phyloP scores from a whole-genome alignment of 352 stramenopile genomes.

The Chrysophaeum taylorii region DNA sequence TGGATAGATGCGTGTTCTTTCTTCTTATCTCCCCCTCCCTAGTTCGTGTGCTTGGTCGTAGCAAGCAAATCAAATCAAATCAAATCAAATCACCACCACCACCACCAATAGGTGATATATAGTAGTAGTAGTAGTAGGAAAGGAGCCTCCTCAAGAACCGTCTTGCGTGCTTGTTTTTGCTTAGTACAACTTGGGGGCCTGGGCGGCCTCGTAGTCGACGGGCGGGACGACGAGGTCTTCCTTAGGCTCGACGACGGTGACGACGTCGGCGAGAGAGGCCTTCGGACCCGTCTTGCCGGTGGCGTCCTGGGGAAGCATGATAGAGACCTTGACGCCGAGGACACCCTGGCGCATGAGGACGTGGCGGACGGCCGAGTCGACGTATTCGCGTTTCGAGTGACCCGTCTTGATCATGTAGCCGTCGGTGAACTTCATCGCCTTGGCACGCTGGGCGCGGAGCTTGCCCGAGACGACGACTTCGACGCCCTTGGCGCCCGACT shows the following conservation, averaged over 20 bases:
- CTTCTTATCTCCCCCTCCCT: too few relatives aligned
- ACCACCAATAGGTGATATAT: too few relatives aligned
- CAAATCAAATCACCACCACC: too few relatives aligned
- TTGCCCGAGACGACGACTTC: conserved; percentile 99
- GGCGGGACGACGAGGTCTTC: too few relatives aligned
- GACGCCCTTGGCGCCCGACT: conserved; percentile 94
- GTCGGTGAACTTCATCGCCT: conserved; percentile 99
- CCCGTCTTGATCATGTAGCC: conserved; percentile 99
- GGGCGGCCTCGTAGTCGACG: too few relatives aligned
- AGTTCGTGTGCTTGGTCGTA: too few relatives aligned
- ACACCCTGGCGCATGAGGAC: conserved; percentile 98
- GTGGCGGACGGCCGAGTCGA: conserved; percentile 94
- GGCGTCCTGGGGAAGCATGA: conserved; percentile 97
- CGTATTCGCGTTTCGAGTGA: conserved; percentile 94
- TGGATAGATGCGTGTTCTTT: too few relatives aligned
- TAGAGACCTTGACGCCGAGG: conserved; percentile 96
- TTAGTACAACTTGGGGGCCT: too few relatives aligned
- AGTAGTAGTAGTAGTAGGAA: too few relatives aligned
- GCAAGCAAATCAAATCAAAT: too few relatives aligned
- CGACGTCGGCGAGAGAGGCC: conserved; percentile 92
- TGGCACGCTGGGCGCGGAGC: conserved; percentile 96
- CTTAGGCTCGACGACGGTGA: conserved; percentile 98
- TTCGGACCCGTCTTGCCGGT: conserved; percentile 92
- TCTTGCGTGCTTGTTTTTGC: too few relatives aligned
- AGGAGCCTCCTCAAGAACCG: too few relatives aligned